Evolutionary conservation across 169 alveolate species (phyloP).

Genomic region (Cryptosporidium meleagridis): DNA sequence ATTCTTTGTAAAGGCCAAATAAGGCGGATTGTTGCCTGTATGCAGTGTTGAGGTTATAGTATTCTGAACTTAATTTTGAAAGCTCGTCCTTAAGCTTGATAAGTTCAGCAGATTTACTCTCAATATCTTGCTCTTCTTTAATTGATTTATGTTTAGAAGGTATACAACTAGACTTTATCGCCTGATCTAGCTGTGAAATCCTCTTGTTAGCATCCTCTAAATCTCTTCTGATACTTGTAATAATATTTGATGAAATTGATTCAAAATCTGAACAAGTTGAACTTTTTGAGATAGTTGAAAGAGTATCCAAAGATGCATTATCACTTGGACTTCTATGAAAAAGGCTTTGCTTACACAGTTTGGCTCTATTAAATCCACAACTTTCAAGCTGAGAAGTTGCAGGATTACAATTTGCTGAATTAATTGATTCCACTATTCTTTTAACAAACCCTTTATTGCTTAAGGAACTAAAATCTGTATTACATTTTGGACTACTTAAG

Average conservation of each 20-base stretch:
- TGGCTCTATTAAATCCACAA: conserved; percentile 4
- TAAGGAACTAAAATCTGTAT: not conserved
- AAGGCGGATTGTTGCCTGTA: conserved; percentile 70
- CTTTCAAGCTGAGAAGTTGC: not conserved
- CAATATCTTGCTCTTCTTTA: not conserved
- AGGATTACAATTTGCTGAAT: not conserved
- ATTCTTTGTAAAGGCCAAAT: conserved; percentile 66
- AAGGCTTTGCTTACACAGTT: not conserved
- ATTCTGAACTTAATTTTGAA: conserved; percentile 17
- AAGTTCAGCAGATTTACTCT: conserved; percentile 2
- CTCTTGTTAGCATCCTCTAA: conserved; percentile 59
- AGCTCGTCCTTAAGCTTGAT: conserved; percentile 30
- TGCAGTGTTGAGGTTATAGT: conserved; percentile 37
- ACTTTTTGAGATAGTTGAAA: conserved; percentile 4
- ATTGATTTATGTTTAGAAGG: conserved; percentile 1
- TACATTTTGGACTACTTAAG: not conserved
- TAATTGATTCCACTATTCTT: conserved; percentile 22
- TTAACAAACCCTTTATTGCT: conserved; percentile 43
- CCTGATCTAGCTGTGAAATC: conserved; percentile 47
- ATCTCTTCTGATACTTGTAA: conserved; percentile 18
- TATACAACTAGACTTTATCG: not conserved
- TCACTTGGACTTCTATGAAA: conserved; percentile 20
- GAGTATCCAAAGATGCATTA: conserved; percentile 36
- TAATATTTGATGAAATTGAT: conserved; percentile 8
- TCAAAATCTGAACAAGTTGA: conserved; percentile 34